Evolutionary conservation across 2,329 filamentous ascomycete species (phyloP), one percentile per base, ranked within the genome.

Genomic region (Cryoendolithus antarcticus): DNA sequence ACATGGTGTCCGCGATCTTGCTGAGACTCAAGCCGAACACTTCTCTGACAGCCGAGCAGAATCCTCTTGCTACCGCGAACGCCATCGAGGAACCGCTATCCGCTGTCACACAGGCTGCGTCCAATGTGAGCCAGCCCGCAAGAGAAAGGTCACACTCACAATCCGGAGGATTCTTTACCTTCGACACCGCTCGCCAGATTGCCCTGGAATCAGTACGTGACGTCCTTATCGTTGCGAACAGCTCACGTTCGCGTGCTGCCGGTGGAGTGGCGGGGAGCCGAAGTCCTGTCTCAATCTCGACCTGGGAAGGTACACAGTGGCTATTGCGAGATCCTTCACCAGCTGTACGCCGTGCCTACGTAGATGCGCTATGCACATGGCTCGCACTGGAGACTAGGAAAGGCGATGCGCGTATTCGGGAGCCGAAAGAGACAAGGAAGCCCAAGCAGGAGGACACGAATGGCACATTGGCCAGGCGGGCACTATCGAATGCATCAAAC

Each of bases 241-340:
- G 49, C 11, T 36, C 34, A 32, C 48, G 30, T 32, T 42, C 35
- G 32, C 44, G 37, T 32, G 43, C 46, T 31, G 41, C 35, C 15
- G 45, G 34, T 39, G 48, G 40, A 15, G 47, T 52, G 10, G 42
- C 72, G 72, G 32, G 72, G 71, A 48, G 77, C 70, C 56, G 71
- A 68, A 63, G 60, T 19, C 74, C 74, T 24, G 72, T 91, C 1
- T 79, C 83, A 0, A 70, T 93, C 6, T 74, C 82, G 39, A 82
- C 88, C 0, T 98, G 91, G 91, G 88, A 96, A 60, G 86, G 85
- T n/a, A 94, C 88, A 0, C 86, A 95, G 45, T 94, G 86, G 84
- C 74, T 96, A 33, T 65, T 96, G 12, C 78, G 82, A 30, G 89
- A 95, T 53, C 71, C 76, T 1, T 80, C 88, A 51, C 76, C 76